Evolutionary conservation across 257 asterid species (phyloP).

Genomic region (Ocimum tenuiflorum): DNA sequence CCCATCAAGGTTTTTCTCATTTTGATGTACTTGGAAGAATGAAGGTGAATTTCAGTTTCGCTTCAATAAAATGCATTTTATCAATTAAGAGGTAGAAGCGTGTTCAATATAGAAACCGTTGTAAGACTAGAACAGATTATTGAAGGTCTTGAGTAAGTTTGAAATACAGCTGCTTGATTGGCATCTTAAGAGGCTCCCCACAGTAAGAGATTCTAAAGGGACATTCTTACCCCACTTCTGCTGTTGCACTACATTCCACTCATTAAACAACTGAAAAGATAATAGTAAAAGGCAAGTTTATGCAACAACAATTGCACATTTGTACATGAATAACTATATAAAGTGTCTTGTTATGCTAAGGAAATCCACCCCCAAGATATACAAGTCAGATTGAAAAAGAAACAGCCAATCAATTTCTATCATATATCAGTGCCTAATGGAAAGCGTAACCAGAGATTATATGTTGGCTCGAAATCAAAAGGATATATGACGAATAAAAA

Average conservation of each 20-base stretch:
- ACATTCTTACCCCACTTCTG: too few species aligned
- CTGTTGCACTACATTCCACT: too few species aligned
- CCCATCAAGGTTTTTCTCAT: not conserved
- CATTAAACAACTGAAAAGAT: too few species aligned
- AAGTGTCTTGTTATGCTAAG: not conserved
- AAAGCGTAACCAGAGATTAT: too few species aligned
- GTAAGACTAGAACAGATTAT: not conserved
- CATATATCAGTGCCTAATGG: not conserved
- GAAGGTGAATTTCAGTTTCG: not conserved
- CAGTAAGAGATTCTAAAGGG: too few species aligned
- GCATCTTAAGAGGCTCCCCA: not conserved
- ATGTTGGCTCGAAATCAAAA: too few species aligned
- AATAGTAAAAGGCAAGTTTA: too few species aligned
- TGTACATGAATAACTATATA: not conserved
- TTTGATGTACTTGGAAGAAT: not conserved
- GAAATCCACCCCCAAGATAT: not conserved
- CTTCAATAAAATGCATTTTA: not conserved
- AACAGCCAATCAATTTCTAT: slow-evolving; percentile 5
- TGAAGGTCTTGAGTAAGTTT: not conserved
- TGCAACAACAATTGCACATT: too few species aligned
- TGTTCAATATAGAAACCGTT: not conserved
- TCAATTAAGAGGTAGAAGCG: too few species aligned
- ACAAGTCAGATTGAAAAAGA: not conserved
- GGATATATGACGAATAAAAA: too few species aligned
- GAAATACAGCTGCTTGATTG: not conserved